Evolutionary conservation across 192 early-diverging fungal species (phyloP), one percentile per base, ranked within the genome.

Genomic region (Backusella tarrabulga): DNA sequence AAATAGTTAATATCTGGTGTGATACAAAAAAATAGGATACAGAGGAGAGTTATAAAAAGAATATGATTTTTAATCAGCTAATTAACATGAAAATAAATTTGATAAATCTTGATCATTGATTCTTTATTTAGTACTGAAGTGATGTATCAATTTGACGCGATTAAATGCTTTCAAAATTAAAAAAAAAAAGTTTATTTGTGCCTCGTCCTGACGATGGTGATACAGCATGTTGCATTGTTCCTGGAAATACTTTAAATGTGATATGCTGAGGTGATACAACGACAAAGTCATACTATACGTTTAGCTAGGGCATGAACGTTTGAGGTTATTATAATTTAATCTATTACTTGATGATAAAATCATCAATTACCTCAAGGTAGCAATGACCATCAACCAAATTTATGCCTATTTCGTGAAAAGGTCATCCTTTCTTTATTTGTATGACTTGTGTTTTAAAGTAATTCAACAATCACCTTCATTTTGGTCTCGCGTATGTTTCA

Each of bases 171-270:
- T 60, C 21, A 7, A 60, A 60, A 26, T 60, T 60, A 23, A 7
- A 60, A 60, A 56, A 26, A 56, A 60, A 56, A 60, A 60, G 54
- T 60, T 60, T 60, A 60, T 23, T 60, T 60, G 54, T 60, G 54
- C 23, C 23, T 60, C 54, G 21, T 52, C 11, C 50, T 54, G 50
- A 6, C 8, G n/a, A 21, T 54, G 50, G n/a, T 54, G 19, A 5
- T 21, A 54, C n/a, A 8, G 1, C 14, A 21, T 21, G 14, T 21
- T 54, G 14, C 4, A 54, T 21, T 54, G 50, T 60, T 26, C 56
- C 56, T 60, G 56, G 8, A 19, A 50, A 60, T 26, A 8, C 1
- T 12, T 56, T 9, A 56, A 56, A 56, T 21, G n/a, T 56, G 19
- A 21, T 56, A 60, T 60, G 12, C 1, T 26, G 12, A 11, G 8